Evolutionary conservation across 306 rosid species (phyloP), one percentile per base, ranked within the genome.

Genomic region (Clitoria ternatea): DNA sequence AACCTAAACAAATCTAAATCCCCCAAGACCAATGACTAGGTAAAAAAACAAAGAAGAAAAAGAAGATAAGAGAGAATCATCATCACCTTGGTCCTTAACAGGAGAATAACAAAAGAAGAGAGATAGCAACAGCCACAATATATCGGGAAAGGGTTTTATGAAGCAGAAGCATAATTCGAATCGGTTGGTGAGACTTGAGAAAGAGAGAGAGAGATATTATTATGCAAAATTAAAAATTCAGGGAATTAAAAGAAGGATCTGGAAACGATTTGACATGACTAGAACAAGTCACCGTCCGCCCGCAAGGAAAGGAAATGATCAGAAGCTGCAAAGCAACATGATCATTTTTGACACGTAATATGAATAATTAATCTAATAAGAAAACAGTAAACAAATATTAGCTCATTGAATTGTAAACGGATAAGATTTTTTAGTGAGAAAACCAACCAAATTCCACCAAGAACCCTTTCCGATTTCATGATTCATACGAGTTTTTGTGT

Each of bases 161-260:
- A 78, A 40, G 9, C 12, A 6, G 50, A 4, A 15, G 23, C 0
- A 22, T 3, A 40, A 26, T 5, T 6, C 14, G 30, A 8, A 63
- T 43, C 27, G 53, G 9, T 29, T 29, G 66, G 66, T 40, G 53
- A 14, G 24, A 18, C 5, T 47, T 18, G 53, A 47, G 49, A 74
- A 56, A 53, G 11, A 40, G n/a, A n/a, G n/a, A n/a, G n/a, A n/a
- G n/a, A n/a, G n/a, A n/a, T n/a, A n/a, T 4, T 50, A 13, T 30
- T 48, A 3, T 32, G 40, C 3, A 20, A 33, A 13, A 65, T 7
- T 3, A 24, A 37, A 78, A 75, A 44, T 27, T 32, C 14, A 44
- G 42, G 14, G 8, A 19, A 62, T 50, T 32, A 39, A 35, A 30
- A 53, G 76, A 75, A 80, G 70, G 70, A 75, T 80, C 74, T 75